Percentiles rank a stretch among this genome's conserved stretches.
Conservation (phyloP, 768 basidiomycete species). For the Boletus tylopilopsis region DNA sequence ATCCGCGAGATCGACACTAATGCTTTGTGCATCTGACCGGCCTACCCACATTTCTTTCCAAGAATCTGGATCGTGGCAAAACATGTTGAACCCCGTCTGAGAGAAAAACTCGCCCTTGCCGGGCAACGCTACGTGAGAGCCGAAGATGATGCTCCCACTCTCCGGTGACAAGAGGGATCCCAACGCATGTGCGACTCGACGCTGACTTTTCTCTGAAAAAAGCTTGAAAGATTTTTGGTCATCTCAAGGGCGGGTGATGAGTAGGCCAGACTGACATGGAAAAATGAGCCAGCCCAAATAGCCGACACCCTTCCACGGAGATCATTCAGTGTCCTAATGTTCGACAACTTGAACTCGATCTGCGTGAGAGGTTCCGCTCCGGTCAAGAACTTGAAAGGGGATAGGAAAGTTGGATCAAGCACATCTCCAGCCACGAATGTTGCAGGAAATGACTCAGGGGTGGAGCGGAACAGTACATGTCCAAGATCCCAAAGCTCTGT, state of each 20-base stretch:
- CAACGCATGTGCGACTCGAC: conserved; percentile 21
- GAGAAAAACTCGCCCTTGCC: conserved; percentile 8
- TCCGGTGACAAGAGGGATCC: conserved; percentile 26
- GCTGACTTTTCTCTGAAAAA: conserved; percentile 26
- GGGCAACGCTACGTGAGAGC: conserved; percentile 21
- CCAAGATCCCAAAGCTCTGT: conserved; percentile 61
- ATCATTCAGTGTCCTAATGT: conserved; percentile 40
- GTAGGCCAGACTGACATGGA: conserved; percentile 28
- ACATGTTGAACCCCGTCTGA: conserved; percentile 11
- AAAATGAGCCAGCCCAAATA: conserved; percentile 49
- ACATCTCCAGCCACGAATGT: conserved; percentile 54
- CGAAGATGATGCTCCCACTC: conserved; percentile 31
- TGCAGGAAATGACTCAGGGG: conserved; percentile 48
- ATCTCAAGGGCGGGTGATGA: conserved; percentile 19
- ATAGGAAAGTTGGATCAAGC: conserved; percentile 44
- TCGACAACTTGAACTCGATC: conserved; percentile 26
- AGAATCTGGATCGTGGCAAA: conserved; percentile 25
- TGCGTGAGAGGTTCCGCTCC: conserved; percentile 15
- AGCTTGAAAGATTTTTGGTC: conserved; percentile 26
- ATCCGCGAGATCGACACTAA: not conserved
- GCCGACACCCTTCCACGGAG: conserved; percentile 44
- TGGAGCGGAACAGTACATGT: conserved; percentile 56
- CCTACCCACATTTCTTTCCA: conserved; percentile 29
- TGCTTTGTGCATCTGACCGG: not conserved
- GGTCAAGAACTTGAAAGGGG: conserved; percentile 17